These are phyloP conservation scores for Starmera quercuum DNA, from an alignment of 805 yeast genomes.

Conservation along the genomic window DNA sequence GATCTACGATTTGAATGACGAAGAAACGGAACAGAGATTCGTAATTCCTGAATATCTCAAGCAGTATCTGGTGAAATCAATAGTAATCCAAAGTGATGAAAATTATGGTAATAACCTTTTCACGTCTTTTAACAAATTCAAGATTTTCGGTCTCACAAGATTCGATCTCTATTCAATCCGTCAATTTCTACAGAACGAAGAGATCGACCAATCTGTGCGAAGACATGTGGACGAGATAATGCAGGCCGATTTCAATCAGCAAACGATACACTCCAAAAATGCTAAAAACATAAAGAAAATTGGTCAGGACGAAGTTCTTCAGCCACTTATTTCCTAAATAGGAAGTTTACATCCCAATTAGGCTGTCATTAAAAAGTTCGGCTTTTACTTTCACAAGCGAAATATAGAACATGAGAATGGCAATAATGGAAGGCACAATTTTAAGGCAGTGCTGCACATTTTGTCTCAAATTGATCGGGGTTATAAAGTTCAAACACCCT, in stretches of 20 bases:
- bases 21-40: conserved; percentile 21
- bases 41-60: conserved; percentile 23
- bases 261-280: background rate
- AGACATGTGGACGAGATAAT: conserved; percentile 3
- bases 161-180: conserved; percentile 21
- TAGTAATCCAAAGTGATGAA: conserved; percentile 22
- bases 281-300: background rate
- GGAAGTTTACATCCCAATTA: background rate
- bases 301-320: background rate
- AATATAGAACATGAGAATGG: too few relatives aligned
- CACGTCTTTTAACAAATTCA: conserved; percentile 29
- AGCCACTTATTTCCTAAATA: background rate
- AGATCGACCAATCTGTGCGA: too few relatives aligned
- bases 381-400: too few relatives aligned
- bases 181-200: conserved; percentile 7
- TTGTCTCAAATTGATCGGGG: too few relatives aligned
- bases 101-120: conserved; percentile 30
- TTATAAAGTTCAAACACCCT: too few relatives aligned
- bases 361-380: too few relatives aligned
- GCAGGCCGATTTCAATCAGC: background rate
- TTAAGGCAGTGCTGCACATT: too few relatives aligned
- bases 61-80: conserved; percentile 23
- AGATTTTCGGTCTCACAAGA: conserved; percentile 34
- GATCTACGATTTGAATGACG: conserved; percentile 17
- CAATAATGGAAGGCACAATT: too few relatives aligned